Percentiles rank a stretch among this genome's conserved stretches.
Evolutionary conservation across 129 eudicot genomes (phyloP).

Genomic region (Flaveria brownii): DNA sequence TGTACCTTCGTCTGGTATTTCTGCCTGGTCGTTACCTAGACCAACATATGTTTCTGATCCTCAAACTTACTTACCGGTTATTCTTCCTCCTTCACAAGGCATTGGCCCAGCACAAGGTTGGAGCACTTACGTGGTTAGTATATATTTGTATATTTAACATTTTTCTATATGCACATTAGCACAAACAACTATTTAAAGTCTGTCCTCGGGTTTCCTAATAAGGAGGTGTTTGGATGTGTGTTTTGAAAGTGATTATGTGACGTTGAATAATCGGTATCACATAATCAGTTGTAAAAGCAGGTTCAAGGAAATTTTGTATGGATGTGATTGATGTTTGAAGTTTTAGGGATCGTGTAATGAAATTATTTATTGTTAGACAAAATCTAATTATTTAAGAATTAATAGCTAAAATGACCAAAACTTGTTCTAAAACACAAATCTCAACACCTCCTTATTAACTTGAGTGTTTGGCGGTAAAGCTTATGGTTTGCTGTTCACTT

Average conservation of each 20-base stretch:
- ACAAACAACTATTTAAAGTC: background rate
- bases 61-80: conserved; percentile 61
- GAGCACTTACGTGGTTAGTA: conserved; percentile 62
- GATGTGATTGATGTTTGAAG: background rate
- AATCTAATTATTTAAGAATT: background rate
- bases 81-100: conserved; percentile 56
- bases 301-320: background rate
- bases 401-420: background rate
- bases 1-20: conserved; percentile 51
- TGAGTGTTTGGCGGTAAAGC: background rate
- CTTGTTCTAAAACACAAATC: too few relatives aligned
- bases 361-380: background rate
- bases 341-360: background rate
- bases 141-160: background rate
- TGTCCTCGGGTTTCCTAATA: background rate
- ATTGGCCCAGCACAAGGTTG: conserved; percentile 52
- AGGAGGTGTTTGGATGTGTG: background rate
- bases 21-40: conserved; percentile 53
- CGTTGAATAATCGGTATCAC: background rate
- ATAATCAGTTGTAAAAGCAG: background rate
- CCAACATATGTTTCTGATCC: conserved; percentile 60
- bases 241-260: background rate
- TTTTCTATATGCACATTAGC: background rate
- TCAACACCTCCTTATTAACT: too few relatives aligned
- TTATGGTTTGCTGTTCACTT: background rate